phyloP scores from a whole-genome alignment of 768 basidiomycete genomes.

The Lactifluus volemus region DNA sequence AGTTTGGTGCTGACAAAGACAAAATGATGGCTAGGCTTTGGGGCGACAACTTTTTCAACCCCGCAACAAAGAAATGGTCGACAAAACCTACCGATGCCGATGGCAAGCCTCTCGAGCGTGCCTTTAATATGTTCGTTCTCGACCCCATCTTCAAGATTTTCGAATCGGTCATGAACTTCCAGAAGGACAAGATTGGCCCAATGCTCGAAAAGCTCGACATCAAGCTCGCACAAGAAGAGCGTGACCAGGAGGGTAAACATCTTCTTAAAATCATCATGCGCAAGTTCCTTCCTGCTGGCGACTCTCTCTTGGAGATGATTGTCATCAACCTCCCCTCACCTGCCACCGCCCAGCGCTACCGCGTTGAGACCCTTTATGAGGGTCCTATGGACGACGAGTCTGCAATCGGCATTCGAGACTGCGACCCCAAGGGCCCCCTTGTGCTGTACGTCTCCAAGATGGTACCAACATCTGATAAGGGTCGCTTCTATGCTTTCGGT shows the following conservation, averaged over 20 bases:
- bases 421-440: conserved; percentile 92
- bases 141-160: conserved; percentile 99
- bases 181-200: conserved; percentile 74
- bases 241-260: conserved; percentile 89
- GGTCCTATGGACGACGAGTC: conserved; percentile 99
- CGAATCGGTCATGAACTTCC: conserved; percentile 98
- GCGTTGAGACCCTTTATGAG: conserved; percentile 99
- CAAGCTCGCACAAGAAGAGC: conserved; percentile 80
- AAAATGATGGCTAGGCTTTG: conserved; percentile 98
- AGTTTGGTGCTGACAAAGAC: conserved; percentile 97
- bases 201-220: conserved; percentile 97
- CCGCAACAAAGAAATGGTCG: conserved; percentile 92
- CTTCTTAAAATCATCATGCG: conserved; percentile 98
- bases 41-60: conserved; percentile 99
- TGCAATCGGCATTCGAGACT: conserved; percentile 96
- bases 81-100: conserved; percentile 66
- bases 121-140: conserved; percentile 96
- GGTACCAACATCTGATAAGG: conserved; percentile 99
- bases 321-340: conserved; percentile 99
- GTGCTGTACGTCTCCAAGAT: conserved; percentile 99
- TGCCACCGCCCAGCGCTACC: conserved; percentile 93
- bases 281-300: conserved; percentile 98
- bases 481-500: conserved; percentile 99
- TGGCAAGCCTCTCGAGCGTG: conserved; percentile 91
- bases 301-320: conserved; percentile 99